Percentiles rank a stretch among this genome's conserved stretches.
phyloP scores from a whole-genome alignment of 2,329 filamentous ascomycete genomes.

The Tolypocladium nubicola region DNA sequence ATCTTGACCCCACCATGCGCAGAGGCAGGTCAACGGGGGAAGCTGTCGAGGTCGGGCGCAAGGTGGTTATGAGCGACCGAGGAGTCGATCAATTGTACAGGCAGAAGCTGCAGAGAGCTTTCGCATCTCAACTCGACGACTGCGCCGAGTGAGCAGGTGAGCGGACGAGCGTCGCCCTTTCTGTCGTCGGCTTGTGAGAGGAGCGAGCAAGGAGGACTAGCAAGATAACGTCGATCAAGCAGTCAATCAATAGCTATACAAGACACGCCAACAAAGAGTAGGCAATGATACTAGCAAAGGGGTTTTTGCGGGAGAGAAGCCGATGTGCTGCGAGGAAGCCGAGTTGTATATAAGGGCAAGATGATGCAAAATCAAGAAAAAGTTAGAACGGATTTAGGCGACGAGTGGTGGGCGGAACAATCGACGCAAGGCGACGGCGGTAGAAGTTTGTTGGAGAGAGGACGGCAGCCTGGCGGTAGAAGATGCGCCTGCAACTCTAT shows the following conservation, averaged over 20 bases:
- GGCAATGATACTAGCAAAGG: neutral
- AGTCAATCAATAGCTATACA: neutral
- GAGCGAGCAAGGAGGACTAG: neutral
- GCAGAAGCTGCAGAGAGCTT: slow-evolving; percentile 10
- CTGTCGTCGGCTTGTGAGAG: neutral
- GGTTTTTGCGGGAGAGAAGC: neutral
- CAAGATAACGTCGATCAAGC: neutral
- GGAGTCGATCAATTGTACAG: slow-evolving; percentile 19
- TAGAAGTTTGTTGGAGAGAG: neutral
- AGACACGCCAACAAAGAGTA: neutral
- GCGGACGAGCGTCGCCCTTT: neutral
- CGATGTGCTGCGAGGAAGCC: neutral
- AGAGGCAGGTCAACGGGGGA: slow-evolving; percentile 15
- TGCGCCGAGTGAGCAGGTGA: slow-evolving; percentile 1
- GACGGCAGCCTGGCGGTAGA: neutral
- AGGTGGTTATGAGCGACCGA: slow-evolving; percentile 2
- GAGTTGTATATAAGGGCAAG: neutral
- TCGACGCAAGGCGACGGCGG: neutral
- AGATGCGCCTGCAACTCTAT: neutral
- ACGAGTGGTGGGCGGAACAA: neutral
- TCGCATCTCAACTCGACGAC: slow-evolving; percentile 16
- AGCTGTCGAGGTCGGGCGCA: neutral
- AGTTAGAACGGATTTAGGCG: neutral
- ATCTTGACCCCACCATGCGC: slow-evolving; percentile 58
- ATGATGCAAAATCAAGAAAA: neutral